These are phyloP conservation scores for Artemisia tridentata DNA, from an alignment of 129 eudicot genomes.

Conservation along the genomic window DNA sequence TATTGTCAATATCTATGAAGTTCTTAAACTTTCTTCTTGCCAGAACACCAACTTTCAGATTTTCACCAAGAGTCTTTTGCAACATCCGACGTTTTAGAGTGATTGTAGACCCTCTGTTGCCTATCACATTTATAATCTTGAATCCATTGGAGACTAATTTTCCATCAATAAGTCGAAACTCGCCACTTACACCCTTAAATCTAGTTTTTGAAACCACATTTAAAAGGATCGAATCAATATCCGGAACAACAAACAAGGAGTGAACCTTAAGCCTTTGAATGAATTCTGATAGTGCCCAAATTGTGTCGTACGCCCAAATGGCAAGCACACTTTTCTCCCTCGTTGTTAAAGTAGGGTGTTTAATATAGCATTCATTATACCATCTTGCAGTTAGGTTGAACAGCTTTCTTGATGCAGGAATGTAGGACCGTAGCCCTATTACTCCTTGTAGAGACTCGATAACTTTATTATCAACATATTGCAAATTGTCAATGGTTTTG, in stretches of 20 bases:
- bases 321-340: slow-evolving; percentile 28
- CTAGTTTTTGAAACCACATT: slow-evolving; percentile 26
- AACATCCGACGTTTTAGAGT: slow-evolving; percentile 20
- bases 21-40: slow-evolving; percentile 10
- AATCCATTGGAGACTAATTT: slow-evolving; percentile 27
- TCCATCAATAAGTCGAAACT: slow-evolving; percentile 34
- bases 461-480: slow-evolving; percentile 20
- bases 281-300: slow-evolving; percentile 45
- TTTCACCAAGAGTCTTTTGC: slow-evolving; percentile 22
- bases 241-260: slow-evolving; percentile 17
- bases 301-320: slow-evolving; percentile 57
- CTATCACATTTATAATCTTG: slow-evolving; percentile 40
- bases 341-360: slow-evolving; percentile 13
- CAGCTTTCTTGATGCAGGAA: slow-evolving; percentile 36
- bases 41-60: slow-evolving; percentile 47
- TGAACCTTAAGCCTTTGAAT: slow-evolving; percentile 25
- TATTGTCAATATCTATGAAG: slow-evolving; percentile 24
- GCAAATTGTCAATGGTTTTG: slow-evolving; percentile 29
- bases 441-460: slow-evolving; percentile 41
- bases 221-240: slow-evolving; percentile 20
- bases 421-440: slow-evolving; percentile 41
- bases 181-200: slow-evolving; percentile 44
- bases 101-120: slow-evolving; percentile 13
- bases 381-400: slow-evolving; percentile 29
- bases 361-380: slow-evolving; percentile 22